Base-by-base conservation (phyloP, 1,284 basidiomycete species). In the Pseudozyma tsukubaensis region DNA sequence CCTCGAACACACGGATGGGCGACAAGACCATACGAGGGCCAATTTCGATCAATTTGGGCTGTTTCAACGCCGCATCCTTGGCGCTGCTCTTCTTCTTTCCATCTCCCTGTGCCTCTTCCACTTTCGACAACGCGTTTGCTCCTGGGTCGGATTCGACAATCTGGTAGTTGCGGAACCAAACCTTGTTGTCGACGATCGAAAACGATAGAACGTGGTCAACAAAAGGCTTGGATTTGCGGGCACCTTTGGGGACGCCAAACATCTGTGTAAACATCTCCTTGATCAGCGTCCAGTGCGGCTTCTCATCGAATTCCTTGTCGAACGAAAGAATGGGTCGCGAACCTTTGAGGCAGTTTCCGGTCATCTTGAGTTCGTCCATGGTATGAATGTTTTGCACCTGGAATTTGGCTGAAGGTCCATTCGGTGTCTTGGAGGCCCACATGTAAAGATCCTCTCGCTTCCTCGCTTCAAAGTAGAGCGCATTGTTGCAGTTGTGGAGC, bases 321-420 rank as follows among this genome's bases (percentile, higher is more conserved):
- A 99, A 99, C 81, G 92, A 93, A 69, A 98, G 87, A 57, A 99
- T 87, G 1, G 95, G 96, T 58, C 97, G 88, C 77, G 92, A 93
- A 14, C 97, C 97, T 86, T 97, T 97, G 77, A 99, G 86, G 85
- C 97, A 99, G 85, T 99, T 99, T 24, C 97, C 97, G 4, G 95
- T 97, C 95, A 99, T 94, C 87, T 99, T 99, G 79, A 99, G 88
- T 86, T 99, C 97, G 87, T 99, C 97, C 97, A 99, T 99, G 43
- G 97, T 99, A 86, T 99, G 97, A 61, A 97, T 89, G 85, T 99
- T 99, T 86, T 98, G 94, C 19, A 98, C 94, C 83, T 98, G 96
- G 87, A 98, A 89, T 86, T 98, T 98, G 85, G 96, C 91, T 78
- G 92, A 94, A 8, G 97, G 97, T 1, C 97, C 97, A 83, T 99